Base-by-base conservation (phyloP, 331 rosid species). In the Prunus yedoensis region DNA sequence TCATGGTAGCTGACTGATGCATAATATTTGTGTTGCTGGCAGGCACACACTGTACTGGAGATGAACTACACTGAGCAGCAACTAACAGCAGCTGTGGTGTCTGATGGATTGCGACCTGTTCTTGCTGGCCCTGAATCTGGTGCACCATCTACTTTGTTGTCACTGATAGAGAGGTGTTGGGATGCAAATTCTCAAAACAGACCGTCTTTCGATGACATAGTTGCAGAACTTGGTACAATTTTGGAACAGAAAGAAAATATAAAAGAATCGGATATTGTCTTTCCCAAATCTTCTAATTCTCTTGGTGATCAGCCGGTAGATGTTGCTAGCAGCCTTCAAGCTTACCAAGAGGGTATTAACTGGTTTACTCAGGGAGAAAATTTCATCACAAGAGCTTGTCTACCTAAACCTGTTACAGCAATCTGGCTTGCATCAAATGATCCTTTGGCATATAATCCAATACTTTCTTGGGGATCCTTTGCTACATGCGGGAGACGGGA, bases 31-130 rank as follows among this genome's bases (percentile, higher is more conserved):
- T 79, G 35, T 60, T 74, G 32, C 74, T 79, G 82, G 74, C 89
- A 93, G 99, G 99, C 97, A 58, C 99, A 94, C 84, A 94, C 99
- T 9, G 93, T 90, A 50, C 85, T 94, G 77, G 97, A 92, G 85
- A 94, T 94, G 97, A 94, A 89, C 86, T 94, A 94, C 74, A 90
- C 96, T 2, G 97, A 88, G 83, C 99, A 94, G 85, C 92, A 91
- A 81, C 91, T 94, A 70, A 92, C 93, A 54, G 92, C 88, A 65
- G 96, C 99, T 73, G 91, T 91, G 73, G 98, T 88, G 77, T 92
- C 96, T 41, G 87, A 87, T 80, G 89, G 85, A 66, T 84, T 94
- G 83, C 85, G 96, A 53, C 97, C 99, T 4, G 87, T 80, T 77
- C 89, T 90, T 79, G 93, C 92, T 74, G 78, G 84, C 71, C 84